phyloP scores from a whole-genome alignment of 2,329 filamentous ascomycete species.

The Clarireedia sp. region DNA sequence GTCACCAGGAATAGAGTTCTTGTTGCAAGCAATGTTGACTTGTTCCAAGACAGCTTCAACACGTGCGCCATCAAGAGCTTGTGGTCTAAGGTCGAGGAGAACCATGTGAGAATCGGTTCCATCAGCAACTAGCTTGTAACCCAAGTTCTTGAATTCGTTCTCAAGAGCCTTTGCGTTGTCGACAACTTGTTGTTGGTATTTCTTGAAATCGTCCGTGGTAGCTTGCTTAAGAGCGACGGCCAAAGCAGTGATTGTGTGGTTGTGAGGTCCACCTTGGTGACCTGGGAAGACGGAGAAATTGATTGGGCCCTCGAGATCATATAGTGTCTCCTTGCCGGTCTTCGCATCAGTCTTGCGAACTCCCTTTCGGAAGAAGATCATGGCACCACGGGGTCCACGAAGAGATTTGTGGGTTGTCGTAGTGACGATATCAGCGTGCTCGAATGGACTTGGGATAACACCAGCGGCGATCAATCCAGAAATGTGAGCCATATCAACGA shows the following conservation, averaged over 20 bases:
- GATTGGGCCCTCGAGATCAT: constrained; percentile 92
- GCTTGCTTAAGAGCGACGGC: constrained; percentile 94
- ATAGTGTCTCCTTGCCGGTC: constrained; percentile 80
- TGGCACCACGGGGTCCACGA: constrained; percentile 91
- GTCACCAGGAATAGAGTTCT: constrained; percentile 97
- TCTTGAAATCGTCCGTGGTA: constrained; percentile 79
- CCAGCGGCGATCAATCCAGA: constrained; percentile 89
- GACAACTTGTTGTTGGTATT: constrained; percentile 88
- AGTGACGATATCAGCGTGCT: constrained; percentile 89
- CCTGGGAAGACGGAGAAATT: constrained; percentile 99
- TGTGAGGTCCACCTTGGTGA: constrained; percentile 97
- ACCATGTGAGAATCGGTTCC: constrained; percentile 98
- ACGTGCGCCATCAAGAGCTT: constrained; percentile 82
- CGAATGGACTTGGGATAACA: constrained; percentile 90
- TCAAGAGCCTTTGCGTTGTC: constrained; percentile 91
- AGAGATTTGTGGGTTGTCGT: constrained; percentile 99
- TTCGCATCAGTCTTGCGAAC: constrained; percentile 85
- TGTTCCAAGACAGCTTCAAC: constrained; percentile 94
- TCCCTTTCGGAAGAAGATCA: constrained; percentile 99
- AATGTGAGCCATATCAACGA: constrained; percentile 98
- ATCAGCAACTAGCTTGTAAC: constrained; percentile 90
- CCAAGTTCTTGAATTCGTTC: constrained; percentile 72
- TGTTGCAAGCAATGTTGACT: constrained; percentile 99
- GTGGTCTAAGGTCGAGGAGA: constrained; percentile 83
- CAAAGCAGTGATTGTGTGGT: constrained; percentile 98